Evolutionary conservation across 2,329 filamentous ascomycete genomes (phyloP), one percentile per base, ranked within the genome.

Genomic region (Ophiostoma populinum): DNA sequence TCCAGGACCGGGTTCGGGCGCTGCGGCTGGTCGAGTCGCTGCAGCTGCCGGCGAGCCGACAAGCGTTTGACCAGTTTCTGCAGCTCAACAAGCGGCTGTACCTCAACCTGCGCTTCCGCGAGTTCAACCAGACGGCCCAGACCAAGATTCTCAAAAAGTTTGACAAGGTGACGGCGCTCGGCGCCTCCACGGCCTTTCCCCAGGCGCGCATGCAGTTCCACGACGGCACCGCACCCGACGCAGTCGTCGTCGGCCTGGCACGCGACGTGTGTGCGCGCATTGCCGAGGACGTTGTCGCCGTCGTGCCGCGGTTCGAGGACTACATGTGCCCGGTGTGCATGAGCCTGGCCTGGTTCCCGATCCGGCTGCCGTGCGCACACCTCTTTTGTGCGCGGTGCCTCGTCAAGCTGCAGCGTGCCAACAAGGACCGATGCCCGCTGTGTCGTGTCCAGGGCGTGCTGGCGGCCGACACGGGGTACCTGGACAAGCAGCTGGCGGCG

Each of bases 61-160:
- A 59, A 7, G 76, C 81, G 1, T 68, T 85, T 33, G 58, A 67
- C 35, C 65, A 65, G 17, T 92, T 92, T 47, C 55, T 87, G 41
- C 58, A 65, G 32, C 63, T 92, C 46, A 92, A 92, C 49, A 60
- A 70, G 17, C 66, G 70, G 35, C 64, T 92, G n/a, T 62, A 92
- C n/a, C 75, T 75, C 41, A 78, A 79, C 34, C 63, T 92, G 43
- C 75, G 76, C 40, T 92, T 92, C 46, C 80, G 86, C 47, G 82
- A 90, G 49, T 74, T 92, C 43, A 92, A 92, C 47, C 70, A 71
- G 43, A 67, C 67, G 20, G 83, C 83, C 1, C 71, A 90, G 47
- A 61, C 61, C 22, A 92, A 92, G 53, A 92, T 92, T 34, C 56
- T 92, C 35, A 92, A 92, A 53, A 92, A 87, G 56, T 92, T 92